A percentile compares a stretch with the other conserved stretches of the same genome.
These are phyloP conservation scores for Salix arbutifolia DNA, from an alignment of 345 rosid species.

Conservation along the genomic window DNA sequence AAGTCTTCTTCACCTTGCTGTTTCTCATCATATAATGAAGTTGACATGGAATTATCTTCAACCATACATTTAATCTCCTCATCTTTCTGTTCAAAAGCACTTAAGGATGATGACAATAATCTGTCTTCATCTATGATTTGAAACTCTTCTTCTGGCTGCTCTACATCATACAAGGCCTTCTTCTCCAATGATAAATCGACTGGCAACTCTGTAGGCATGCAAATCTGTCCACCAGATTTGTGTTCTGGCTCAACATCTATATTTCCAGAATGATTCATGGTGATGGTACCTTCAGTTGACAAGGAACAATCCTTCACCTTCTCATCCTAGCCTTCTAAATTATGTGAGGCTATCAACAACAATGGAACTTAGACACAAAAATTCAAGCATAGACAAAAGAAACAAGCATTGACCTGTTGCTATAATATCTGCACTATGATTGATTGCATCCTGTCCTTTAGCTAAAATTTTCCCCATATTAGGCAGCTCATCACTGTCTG, in stretches of 20 bases:
- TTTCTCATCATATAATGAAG: constrained; percentile 9
- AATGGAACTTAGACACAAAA: not conserved
- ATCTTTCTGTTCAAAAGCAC: not conserved
- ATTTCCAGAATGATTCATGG: not conserved
- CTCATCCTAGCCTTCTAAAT: constrained; percentile 41
- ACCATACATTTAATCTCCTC: not conserved
- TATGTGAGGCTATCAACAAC: constrained; percentile 13
- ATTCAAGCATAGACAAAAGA: not conserved
- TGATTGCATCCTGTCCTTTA: constrained; percentile 15
- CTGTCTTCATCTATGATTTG: not conserved
- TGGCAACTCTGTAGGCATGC: constrained; percentile 1
- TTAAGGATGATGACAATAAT: not conserved
- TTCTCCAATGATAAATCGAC: not conserved
- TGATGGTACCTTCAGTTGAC: constrained; percentile 12
- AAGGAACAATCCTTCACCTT: constrained; percentile 23
- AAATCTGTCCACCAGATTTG: constrained; percentile 4
- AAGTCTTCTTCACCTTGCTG: constrained; percentile 28
- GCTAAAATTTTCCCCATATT: constrained; percentile 16
- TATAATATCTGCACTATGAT: constrained; percentile 12
- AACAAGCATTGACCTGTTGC: constrained; percentile 40
- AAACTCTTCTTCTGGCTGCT: constrained; percentile 5
- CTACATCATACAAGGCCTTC: not conserved
- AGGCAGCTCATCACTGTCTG: constrained; percentile 21
- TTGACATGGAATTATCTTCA: constrained; percentile 9
- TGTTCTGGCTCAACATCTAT: not conserved